Percentiles rank a stretch among this genome's conserved stretches.
Evolutionary conservation across 371 early-diverging fungal species (phyloP).

Genomic region (Mortierella sp.): DNA sequence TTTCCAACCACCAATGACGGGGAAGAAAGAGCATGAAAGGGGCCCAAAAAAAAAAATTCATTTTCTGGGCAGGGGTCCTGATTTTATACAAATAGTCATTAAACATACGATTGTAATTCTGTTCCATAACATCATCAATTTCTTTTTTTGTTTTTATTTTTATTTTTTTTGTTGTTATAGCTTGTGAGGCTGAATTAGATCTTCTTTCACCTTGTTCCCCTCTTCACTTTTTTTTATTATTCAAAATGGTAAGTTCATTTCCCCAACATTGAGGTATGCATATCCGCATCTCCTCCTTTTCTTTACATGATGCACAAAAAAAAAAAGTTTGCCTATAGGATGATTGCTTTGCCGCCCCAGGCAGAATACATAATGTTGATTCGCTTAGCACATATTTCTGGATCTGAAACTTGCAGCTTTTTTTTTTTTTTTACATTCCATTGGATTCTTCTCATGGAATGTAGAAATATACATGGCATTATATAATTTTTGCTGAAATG

Average conservation of each 20-base stretch:
- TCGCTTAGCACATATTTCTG: slow-evolving; percentile 32
- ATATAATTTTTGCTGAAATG: no score
- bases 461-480: neutral
- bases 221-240: neutral
- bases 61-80: no score
- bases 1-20: slow-evolving; percentile 8
- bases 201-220: neutral
- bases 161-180: no score
- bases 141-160: neutral
- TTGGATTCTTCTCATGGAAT: neutral
- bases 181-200: neutral
- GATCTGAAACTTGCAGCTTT: slow-evolving; percentile 16
- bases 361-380: slow-evolving; percentile 29
- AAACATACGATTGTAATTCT: neutral
- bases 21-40: slow-evolving; percentile 19
- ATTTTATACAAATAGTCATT: no score
- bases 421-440: neutral
- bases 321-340: slow-evolving; percentile 13
- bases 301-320: neutral
- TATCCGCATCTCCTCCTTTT: neutral
- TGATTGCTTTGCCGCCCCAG: slow-evolving; percentile 34
- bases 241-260: slow-evolving; percentile 11
- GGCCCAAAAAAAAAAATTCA: slow-evolving; percentile 18
- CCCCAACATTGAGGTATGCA: no score
- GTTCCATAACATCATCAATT: neutral